phyloP scores from a whole-genome alignment of 2,329 filamentous ascomycete genomes.

The Magnaporthales sp. region DNA sequence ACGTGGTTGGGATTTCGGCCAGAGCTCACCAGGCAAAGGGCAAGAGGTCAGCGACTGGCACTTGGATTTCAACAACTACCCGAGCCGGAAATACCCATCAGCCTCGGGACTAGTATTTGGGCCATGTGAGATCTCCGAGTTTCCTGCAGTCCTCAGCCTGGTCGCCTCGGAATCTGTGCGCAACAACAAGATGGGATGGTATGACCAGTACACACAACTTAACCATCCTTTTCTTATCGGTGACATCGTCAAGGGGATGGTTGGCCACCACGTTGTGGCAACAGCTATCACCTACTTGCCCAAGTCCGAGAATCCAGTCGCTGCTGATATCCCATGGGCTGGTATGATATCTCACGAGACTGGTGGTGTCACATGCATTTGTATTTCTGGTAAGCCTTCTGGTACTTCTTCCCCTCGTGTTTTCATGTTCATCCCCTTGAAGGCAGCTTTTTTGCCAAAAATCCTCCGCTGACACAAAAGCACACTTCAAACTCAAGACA shows the following conservation, averaged over 20 bases:
- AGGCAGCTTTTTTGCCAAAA: not conserved
- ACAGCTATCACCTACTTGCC: slow-evolving; percentile 45
- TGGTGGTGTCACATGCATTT: slow-evolving; percentile 53
- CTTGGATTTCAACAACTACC: slow-evolving; percentile 41
- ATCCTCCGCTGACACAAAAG: slow-evolving; percentile 31
- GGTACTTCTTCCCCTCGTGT: not conserved
- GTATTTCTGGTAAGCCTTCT: slow-evolving; percentile 37
- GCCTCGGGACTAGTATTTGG: slow-evolving; percentile 32
- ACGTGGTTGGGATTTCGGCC: slow-evolving; percentile 43
- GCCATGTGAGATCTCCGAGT: slow-evolving; percentile 35
- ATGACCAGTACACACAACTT: slow-evolving; percentile 47
- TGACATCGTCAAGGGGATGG: slow-evolving; percentile 45
- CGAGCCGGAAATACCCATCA: slow-evolving; percentile 25
- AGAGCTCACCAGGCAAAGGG: slow-evolving; percentile 32
- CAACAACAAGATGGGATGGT: slow-evolving; percentile 46
- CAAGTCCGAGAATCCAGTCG: slow-evolving; percentile 33
- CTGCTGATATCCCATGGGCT: slow-evolving; percentile 48
- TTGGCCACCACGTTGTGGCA: slow-evolving; percentile 39
- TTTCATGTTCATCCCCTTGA: not conserved
- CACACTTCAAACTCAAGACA: slow-evolving; percentile 26
- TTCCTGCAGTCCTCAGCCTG: slow-evolving; percentile 36
- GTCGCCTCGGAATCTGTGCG: slow-evolving; percentile 37
- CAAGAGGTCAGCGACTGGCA: slow-evolving; percentile 45
- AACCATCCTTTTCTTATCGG: slow-evolving; percentile 36
- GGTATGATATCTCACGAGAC: slow-evolving; percentile 38